Base-by-base conservation (phyloP, 129 eudicot genomes). In the Flaveria ramosissima region DNA sequence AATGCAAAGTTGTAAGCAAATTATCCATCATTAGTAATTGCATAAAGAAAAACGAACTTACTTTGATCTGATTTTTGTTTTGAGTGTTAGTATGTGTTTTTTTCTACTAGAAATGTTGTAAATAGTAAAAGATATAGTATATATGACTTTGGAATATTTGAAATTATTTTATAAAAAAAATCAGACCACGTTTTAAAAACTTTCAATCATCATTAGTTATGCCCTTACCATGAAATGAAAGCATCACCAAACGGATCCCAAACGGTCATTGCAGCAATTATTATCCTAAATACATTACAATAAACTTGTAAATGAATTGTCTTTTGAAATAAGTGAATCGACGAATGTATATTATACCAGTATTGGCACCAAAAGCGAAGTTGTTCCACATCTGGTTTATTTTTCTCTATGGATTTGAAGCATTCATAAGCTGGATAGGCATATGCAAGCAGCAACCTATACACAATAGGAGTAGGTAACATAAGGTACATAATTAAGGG, bases 281-380 rank as follows among this genome's bases (percentile, higher is more conserved):
- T 79, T 32, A 93, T 93, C 98, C 98, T 93, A 86, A 64, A 83
- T 82, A 20, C 51, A 19, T 9, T 21, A 46, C 7, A 72, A 13
- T 0, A 51, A 68, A 36, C 41, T 68, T 70, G 48, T 47, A 13
- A 23, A 32, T 15, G 69, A n/a, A 32, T 43, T 69, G 59, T 9
- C 14, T 51, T 3, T 48, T 48, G 16, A 24, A 2, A 41, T 42
- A 24, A 47, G 26, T 4, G 27, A 50, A n/a, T n/a, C n/a, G n/a
- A n/a, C n/a, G n/a, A n/a, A n/a, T 27, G 30, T 2, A 70, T 19
- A 36, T 47, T 6, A 61, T 76, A 93, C 98, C 98, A 93, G 68
- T 90, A 93, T 78, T 93, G 97, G 84, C 97, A 93, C 98, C 97
- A 93, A 85, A 93, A 93, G 27, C 96, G 97, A 48, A 93, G 91